Conservation (phyloP, 2,329 filamentous ascomycete genomes). For the Intubia oerlemansii region DNA sequence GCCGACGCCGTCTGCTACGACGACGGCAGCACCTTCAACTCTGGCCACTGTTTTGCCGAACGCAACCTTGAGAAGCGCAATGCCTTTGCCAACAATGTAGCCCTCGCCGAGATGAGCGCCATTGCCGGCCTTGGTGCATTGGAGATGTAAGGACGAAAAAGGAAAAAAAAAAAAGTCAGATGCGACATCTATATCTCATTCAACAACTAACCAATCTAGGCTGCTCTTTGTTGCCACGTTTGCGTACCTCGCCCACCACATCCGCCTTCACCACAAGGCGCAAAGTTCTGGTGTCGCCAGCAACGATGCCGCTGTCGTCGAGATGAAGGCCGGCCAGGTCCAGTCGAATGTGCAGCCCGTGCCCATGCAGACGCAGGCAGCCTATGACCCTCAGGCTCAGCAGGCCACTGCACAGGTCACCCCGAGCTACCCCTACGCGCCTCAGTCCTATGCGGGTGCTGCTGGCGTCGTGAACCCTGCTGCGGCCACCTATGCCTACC, state of each 20-base stretch:
- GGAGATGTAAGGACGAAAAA: too few relatives aligned
- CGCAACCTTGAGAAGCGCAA: conserved; percentile 7
- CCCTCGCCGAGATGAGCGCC: conserved; percentile 11
- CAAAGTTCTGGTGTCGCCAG: conserved; percentile 6
- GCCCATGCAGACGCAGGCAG: not conserved
- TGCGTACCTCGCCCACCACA: conserved; percentile 17
- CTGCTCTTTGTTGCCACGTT: conserved; percentile 20
- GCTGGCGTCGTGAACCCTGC: too few relatives aligned
- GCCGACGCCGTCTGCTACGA: conserved; percentile 10
- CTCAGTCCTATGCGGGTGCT: not conserved
- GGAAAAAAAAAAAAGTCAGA: too few relatives aligned
- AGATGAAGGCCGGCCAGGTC: conserved; percentile 10
- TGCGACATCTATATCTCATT: too few relatives aligned
- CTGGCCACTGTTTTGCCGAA: conserved; percentile 9
- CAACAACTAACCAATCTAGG: conserved; percentile 1
- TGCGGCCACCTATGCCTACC: too few relatives aligned
- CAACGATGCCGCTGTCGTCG: conserved; percentile 10
- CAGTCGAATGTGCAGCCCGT: too few relatives aligned
- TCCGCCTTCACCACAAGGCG: conserved; percentile 10
- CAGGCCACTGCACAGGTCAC: conserved; percentile 1
- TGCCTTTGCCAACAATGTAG: conserved; percentile 8
- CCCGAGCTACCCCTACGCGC: conserved; percentile 1
- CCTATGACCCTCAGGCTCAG: not conserved
- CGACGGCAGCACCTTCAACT: conserved; percentile 11
- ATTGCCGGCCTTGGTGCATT: conserved; percentile 13